These are phyloP conservation scores for Neonectria neomacrospora DNA, from an alignment of 2,329 filamentous ascomycete species.

Conservation along the genomic window DNA sequence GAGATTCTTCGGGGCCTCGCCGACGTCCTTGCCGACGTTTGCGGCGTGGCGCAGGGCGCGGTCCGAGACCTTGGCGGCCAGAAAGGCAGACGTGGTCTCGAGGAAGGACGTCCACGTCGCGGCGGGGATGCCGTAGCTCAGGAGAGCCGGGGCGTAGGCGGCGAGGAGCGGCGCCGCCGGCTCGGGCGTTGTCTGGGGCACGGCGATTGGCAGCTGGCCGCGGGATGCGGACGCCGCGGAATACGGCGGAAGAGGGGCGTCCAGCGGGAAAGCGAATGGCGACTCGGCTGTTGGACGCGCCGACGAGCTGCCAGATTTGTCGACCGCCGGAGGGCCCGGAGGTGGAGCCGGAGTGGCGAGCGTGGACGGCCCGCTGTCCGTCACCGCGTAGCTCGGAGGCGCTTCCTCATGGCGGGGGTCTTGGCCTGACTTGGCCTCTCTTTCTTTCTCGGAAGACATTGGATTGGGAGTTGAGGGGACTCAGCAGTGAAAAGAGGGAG, in stretches of 20 bases:
- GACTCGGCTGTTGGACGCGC: constrained; percentile 46
- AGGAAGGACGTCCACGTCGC: constrained; percentile 51
- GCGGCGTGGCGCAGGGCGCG: constrained; percentile 56
- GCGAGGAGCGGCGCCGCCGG: constrained; percentile 52
- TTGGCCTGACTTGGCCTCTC: constrained; percentile 16
- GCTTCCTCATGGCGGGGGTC: constrained; percentile 10
- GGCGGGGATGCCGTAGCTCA: constrained; percentile 51
- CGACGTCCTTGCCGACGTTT: constrained; percentile 52
- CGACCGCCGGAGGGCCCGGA: neutral
- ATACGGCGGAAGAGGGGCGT: constrained; percentile 47
- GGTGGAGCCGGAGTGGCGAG: neutral
- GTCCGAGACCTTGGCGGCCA: constrained; percentile 57
- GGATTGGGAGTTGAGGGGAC: neutral
- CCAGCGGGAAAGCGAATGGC: constrained; percentile 55
- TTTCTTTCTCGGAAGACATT: constrained; percentile 17
- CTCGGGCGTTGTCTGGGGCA: constrained; percentile 52
- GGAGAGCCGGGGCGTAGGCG: constrained; percentile 53
- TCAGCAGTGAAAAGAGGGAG: neutral
- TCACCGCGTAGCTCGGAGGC: constrained; percentile 13
- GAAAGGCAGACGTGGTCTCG: constrained; percentile 57
- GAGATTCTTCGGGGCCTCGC: constrained; percentile 49
- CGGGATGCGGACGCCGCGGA: constrained; percentile 31
- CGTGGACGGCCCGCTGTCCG: neutral
- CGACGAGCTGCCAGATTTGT: neutral
- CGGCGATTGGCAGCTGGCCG: constrained; percentile 50